Percentiles rank a stretch among this genome's conserved stretches.
Evolutionary conservation across 1,284 basidiomycete genomes (phyloP).

Genomic region (Calocybe gambosa): DNA sequence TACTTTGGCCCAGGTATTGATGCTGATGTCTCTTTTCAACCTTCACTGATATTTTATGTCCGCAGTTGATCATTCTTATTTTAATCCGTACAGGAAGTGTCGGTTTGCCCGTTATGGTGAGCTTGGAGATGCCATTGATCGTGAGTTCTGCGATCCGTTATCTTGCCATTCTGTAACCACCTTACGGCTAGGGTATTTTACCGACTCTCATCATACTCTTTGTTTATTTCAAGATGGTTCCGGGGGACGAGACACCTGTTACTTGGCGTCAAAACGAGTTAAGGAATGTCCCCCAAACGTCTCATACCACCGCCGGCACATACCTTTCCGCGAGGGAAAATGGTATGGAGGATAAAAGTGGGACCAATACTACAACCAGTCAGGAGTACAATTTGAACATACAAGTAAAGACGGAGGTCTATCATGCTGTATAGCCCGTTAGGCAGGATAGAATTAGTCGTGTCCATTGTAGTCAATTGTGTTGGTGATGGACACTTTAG

Average conservation of each 20-base stretch:
- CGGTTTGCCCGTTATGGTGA: conserved; percentile 13
- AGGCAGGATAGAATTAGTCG: no score
- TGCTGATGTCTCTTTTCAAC: not conserved
- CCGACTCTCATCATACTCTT: conserved; percentile 12
- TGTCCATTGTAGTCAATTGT: no score
- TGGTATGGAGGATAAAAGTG: no score
- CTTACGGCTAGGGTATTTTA: not conserved
- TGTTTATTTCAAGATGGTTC: conserved; percentile 16
- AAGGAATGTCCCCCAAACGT: no score
- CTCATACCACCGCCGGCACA: no score
- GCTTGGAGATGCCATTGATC: conserved; percentile 16
- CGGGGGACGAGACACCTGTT: conserved; percentile 1
- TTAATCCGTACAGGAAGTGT: conserved; percentile 9
- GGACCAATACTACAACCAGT: not conserved
- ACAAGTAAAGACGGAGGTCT: not conserved
- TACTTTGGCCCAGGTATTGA: conserved; percentile 10
- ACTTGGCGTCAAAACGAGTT: no score
- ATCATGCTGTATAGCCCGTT: no score
- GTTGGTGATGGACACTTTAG: no score
- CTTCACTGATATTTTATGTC: conserved; percentile 2
- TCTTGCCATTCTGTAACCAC: not conserved
- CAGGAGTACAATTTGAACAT: not conserved
- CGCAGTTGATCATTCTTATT: conserved; percentile 6
- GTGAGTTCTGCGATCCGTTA: conserved; percentile 1
- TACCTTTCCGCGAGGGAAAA: no score